A percentile compares a stretch with the other conserved stretches of the same genome.
phyloP scores from a whole-genome alignment of 2,329 filamentous ascomycete species.

The Rosellinia necatrix region DNA sequence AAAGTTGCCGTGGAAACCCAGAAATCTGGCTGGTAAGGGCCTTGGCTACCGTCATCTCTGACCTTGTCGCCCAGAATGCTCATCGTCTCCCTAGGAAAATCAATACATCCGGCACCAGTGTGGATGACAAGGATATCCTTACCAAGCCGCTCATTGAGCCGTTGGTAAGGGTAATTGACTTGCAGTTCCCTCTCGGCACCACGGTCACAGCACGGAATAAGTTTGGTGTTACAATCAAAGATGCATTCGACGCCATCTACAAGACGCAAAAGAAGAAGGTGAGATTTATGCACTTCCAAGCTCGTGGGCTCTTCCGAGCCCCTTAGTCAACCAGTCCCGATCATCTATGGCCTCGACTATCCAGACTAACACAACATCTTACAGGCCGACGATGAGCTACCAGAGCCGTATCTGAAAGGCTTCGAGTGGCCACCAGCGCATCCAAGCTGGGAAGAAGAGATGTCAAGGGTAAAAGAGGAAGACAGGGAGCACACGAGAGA shows the following conservation, averaged over 20 bases:
- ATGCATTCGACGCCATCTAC: conserved; percentile 92
- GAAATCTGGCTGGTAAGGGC: conserved; percentile 80
- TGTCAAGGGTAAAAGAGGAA: conserved; percentile 24
- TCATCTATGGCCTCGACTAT: too few relatives aligned
- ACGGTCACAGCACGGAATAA: conserved; percentile 89
- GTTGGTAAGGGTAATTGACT: conserved; percentile 90
- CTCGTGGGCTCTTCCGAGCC: not conserved
- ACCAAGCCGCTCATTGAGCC: conserved; percentile 81
- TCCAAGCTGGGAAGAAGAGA: conserved; percentile 26
- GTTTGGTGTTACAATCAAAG: conserved; percentile 96
- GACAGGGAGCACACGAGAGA: conserved; percentile 63
- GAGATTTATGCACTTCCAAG: conserved; percentile 37
- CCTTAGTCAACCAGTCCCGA: not conserved
- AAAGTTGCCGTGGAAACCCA: conserved; percentile 81
- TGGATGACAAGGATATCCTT: conserved; percentile 85
- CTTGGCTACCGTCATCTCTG: not conserved
- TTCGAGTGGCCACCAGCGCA: conserved; percentile 77
- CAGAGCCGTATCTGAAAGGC: conserved; percentile 83
- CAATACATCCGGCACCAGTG: conserved; percentile 76
- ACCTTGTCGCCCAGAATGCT: conserved; percentile 14
- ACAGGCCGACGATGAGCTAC: conserved; percentile 89
- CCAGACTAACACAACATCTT: conserved; percentile 11
- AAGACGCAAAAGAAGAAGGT: conserved; percentile 98
- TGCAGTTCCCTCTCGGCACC: conserved; percentile 86
- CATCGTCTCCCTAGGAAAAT: conserved; percentile 71